Conservation (phyloP, 2,329 filamentous ascomycete species). For the Orbilia quercus region DNA sequence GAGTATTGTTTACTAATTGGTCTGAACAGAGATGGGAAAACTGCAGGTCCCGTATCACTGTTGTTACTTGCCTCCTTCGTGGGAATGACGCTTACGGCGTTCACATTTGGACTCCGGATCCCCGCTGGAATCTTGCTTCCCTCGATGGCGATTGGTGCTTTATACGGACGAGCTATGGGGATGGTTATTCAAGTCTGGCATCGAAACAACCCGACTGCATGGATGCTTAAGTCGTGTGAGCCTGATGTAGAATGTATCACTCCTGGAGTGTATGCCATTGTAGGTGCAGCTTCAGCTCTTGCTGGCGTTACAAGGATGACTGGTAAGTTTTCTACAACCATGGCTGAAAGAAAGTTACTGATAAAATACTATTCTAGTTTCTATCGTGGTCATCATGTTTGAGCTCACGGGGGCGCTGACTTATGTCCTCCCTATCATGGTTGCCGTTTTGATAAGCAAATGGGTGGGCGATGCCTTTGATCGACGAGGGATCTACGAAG, state of each 20-base stretch:
- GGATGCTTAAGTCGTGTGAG: constrained; percentile 82
- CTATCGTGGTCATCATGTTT: constrained; percentile 99
- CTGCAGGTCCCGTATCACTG: constrained; percentile 82
- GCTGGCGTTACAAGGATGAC: constrained; percentile 96
- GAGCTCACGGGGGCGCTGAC: constrained; percentile 95
- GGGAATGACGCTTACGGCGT: constrained; percentile 83
- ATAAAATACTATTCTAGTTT: constrained; percentile 68
- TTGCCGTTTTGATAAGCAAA: constrained; percentile 97
- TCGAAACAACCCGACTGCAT: constrained; percentile 77
- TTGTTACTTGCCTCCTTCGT: constrained; percentile 83
- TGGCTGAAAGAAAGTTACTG: too few species aligned
- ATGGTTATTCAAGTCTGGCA: constrained; percentile 92
- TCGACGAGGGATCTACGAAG: constrained; percentile 92
- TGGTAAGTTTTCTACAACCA: constrained; percentile 2
- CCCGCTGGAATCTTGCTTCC: constrained; percentile 95
- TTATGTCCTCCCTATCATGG: constrained; percentile 98
- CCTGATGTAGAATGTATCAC: constrained; percentile 89
- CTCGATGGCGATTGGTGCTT: constrained; percentile 92
- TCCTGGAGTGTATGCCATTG: constrained; percentile 94
- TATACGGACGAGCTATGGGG: constrained; percentile 88
- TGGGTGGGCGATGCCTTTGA: constrained; percentile 98
- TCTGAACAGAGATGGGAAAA: constrained; percentile 62
- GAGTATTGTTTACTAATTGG: not conserved
- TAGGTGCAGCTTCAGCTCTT: constrained; percentile 93
- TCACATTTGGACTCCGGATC: constrained; percentile 94